These are phyloP conservation scores for Russula griseocarnosa DNA, from an alignment of 768 basidiomycete genomes.

Conservation along the genomic window DNA sequence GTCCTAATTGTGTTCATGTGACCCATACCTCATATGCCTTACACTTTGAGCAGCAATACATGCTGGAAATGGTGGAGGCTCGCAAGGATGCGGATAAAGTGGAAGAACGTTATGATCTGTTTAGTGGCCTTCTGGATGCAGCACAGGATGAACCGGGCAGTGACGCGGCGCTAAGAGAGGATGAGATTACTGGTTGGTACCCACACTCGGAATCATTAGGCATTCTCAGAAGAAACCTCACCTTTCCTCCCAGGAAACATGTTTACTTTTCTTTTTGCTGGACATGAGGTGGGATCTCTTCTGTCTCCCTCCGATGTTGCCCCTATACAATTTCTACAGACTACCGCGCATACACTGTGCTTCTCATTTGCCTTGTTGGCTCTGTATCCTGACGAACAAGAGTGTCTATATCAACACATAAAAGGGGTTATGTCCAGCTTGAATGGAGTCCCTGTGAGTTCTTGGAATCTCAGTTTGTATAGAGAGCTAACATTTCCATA, in stretches of 20 bases:
- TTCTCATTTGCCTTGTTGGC: conserved; percentile 43
- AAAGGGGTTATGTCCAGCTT: conserved; percentile 33
- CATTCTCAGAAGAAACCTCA: background rate
- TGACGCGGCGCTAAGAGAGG: conserved; percentile 23
- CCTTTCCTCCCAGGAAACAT: conserved; percentile 25
- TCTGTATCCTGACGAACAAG: conserved; percentile 42
- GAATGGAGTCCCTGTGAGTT: conserved; percentile 6
- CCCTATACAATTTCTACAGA: conserved; percentile 29
- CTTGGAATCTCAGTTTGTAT: background rate
- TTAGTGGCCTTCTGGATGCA: conserved; percentile 31
- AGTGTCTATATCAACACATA: conserved; percentile 38
- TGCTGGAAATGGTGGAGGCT: conserved; percentile 32
- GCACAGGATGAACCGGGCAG: conserved; percentile 24
- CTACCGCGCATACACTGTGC: conserved; percentile 38
- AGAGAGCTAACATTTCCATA: background rate
- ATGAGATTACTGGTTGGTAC: conserved; percentile 24
- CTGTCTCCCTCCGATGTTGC: background rate
- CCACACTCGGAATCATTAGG: conserved; percentile 28
- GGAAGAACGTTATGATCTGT: conserved; percentile 31
- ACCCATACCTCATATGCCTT: background rate
- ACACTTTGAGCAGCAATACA: conserved; percentile 28
- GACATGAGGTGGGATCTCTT: conserved; percentile 32
- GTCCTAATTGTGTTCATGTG: background rate
- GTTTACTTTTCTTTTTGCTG: conserved; percentile 37
- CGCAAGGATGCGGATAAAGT: conserved; percentile 20